Percentiles rank a stretch among this genome's conserved stretches.
Evolutionary conservation across 1,284 basidiomycete species (phyloP).

Genomic region (Takashimella koratensis): DNA sequence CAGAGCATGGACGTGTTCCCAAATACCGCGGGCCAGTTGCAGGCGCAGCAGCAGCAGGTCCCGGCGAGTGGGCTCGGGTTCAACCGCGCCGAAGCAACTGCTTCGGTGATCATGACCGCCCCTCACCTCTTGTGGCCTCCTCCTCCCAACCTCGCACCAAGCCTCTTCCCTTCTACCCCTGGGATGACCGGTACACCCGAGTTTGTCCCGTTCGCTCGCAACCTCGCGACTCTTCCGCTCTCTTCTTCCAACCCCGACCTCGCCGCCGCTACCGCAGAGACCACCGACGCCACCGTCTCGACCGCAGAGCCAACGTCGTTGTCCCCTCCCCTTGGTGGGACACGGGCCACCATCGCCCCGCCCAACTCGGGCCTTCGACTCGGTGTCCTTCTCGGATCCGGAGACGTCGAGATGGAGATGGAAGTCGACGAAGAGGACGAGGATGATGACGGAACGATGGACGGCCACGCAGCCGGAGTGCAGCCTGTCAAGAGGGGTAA

Average conservation of each 20-base stretch:
- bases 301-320: background rate
- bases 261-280: background rate
- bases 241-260: background rate
- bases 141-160: conserved; percentile 24
- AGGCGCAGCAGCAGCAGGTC: background rate
- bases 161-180: conserved; percentile 34
- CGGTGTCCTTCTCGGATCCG: conserved; percentile 36
- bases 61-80: conserved; percentile 1
- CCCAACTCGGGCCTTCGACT: conserved; percentile 38
- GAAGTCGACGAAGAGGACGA: conserved; percentile 17
- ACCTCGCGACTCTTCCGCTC: conserved; percentile 10
- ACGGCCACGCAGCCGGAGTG: background rate
- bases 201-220: conserved; percentile 3
- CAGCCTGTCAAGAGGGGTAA: background rate
- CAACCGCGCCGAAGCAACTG: background rate
- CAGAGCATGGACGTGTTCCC: background rate
- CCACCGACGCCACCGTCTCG: conserved; percentile 8
- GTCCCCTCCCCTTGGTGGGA: background rate
- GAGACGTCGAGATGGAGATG: conserved; percentile 13
- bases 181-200: conserved; percentile 18
- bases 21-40: conserved; percentile 3
- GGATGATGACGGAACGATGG: background rate
- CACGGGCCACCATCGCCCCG: conserved; percentile 10
- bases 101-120: background rate
- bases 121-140: conserved; percentile 27